Evolutionary conservation across 306 rosid genomes (phyloP).

Genomic region (Styphnolobium japonicum): DNA sequence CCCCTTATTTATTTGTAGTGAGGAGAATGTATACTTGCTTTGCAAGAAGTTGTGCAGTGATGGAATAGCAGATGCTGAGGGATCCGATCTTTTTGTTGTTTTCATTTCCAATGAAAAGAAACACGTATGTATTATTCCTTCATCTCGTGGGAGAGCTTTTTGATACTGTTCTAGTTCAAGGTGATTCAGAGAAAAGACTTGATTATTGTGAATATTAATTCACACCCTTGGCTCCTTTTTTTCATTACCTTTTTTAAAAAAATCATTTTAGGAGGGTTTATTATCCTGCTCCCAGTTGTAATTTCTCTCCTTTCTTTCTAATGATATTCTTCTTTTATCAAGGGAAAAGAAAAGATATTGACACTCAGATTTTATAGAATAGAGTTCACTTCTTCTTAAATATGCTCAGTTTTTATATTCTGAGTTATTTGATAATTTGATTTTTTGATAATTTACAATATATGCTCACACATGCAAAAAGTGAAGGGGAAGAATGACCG

Average conservation of each 20-base stretch:
- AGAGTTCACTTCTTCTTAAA: background rate
- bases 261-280: background rate
- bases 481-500: background rate
- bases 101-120: conserved; percentile 81
- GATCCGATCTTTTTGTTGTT: conserved; percentile 70
- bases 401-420: background rate
- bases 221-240: background rate
- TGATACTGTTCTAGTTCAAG: background rate
- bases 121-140: conserved; percentile 56
- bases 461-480: background rate
- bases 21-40: conserved; percentile 80
- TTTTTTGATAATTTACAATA: background rate
- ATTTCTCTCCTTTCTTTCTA: background rate
- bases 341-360: background rate
- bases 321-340: too few species aligned
- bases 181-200: background rate
- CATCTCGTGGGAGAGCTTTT: background rate
- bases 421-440: background rate
- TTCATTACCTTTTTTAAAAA: background rate
- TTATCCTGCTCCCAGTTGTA: background rate
- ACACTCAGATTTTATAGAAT: background rate
- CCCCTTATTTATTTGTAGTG: conserved; percentile 41
- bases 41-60: conserved; percentile 64
- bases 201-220: background rate
- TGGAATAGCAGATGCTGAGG: conserved; percentile 54